These are phyloP conservation scores for Eutrema heterophyllum DNA, from an alignment of 345 rosid species.

Conservation along the genomic window DNA sequence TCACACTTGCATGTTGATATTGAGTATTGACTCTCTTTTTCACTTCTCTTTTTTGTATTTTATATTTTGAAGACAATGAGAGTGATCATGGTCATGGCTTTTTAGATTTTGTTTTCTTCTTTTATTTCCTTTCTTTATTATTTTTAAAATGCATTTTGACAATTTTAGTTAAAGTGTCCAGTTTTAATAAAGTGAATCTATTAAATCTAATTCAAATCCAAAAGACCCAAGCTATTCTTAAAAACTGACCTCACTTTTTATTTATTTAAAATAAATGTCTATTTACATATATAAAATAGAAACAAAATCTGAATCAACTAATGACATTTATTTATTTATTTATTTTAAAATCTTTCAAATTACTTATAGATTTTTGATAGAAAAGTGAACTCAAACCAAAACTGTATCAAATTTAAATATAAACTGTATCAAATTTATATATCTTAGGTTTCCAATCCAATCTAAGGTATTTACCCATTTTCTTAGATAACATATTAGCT, in stretches of 20 bases:
- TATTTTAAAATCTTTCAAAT: not conserved
- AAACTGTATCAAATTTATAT: too few relatives aligned
- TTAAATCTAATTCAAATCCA: constrained; percentile 15
- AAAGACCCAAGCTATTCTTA: not conserved
- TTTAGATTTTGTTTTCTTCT: constrained; percentile 19
- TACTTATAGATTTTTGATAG: not conserved
- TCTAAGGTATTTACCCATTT: not conserved
- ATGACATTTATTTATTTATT: not conserved
- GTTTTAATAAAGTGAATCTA: constrained; percentile 2
- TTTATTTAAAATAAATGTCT: not conserved
- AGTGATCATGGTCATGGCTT: constrained; percentile 7
- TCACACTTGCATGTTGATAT: constrained; percentile 31
- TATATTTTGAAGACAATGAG: constrained; percentile 4
- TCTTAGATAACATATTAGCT: not conserved
- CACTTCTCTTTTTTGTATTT: not conserved
- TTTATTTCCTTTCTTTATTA: not conserved
- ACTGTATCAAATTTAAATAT: not conserved
- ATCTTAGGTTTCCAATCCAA: not conserved
- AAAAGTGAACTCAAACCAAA: not conserved
- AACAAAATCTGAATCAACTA: not conserved
- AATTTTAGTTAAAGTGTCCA: constrained; percentile 4
- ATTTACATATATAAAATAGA: not conserved
- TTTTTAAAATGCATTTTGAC: constrained; percentile 3
- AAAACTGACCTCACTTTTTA: not conserved
- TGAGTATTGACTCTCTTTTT: constrained; percentile 14